Conservation (phyloP, 768 basidiomycete species). For the Lentinula edodes region DNA sequence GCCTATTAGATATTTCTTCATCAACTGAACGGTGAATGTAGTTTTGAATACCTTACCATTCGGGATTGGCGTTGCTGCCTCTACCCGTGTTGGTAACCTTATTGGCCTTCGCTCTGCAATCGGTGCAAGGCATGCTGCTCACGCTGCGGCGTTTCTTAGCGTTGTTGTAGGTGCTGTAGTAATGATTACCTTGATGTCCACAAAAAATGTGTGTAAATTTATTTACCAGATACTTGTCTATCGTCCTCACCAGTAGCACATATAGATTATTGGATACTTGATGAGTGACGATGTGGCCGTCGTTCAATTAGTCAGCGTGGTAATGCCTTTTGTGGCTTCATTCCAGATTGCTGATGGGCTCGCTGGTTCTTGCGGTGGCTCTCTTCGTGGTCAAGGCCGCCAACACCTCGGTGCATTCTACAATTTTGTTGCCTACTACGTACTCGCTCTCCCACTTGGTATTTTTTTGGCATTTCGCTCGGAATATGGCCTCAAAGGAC, state of each 20-base stretch:
- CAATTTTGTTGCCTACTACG: slow-evolving; percentile 73
- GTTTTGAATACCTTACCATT: slow-evolving; percentile 74
- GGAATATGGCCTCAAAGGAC: slow-evolving; percentile 51
- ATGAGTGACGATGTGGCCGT: slow-evolving; percentile 63
- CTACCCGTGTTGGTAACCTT: slow-evolving; percentile 67
- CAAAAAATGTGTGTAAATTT: slow-evolving; percentile 43
- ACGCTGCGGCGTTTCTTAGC: slow-evolving; percentile 60
- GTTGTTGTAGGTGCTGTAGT: slow-evolving; percentile 52
- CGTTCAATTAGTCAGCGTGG: slow-evolving; percentile 52
- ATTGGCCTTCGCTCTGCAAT: slow-evolving; percentile 52
- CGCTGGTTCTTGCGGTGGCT: slow-evolving; percentile 57
- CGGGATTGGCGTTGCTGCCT: slow-evolving; percentile 71
- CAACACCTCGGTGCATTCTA: slow-evolving; percentile 73
- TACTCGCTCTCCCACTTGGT: slow-evolving; percentile 74
- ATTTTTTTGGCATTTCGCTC: slow-evolving; percentile 63
- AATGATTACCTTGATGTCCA: slow-evolving; percentile 52
- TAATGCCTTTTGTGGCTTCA: slow-evolving; percentile 71
- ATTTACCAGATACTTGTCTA: neutral
- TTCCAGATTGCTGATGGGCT: slow-evolving; percentile 82
- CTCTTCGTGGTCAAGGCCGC: slow-evolving; percentile 74
- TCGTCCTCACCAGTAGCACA: neutral
- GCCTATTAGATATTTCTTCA: neutral
- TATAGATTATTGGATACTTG: slow-evolving; percentile 57
- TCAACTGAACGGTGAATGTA: slow-evolving; percentile 12
- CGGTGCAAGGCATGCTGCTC: slow-evolving; percentile 53